Conservation (phyloP, 495 filamentous ascomycete genomes). For the Neurospora africana region DNA sequence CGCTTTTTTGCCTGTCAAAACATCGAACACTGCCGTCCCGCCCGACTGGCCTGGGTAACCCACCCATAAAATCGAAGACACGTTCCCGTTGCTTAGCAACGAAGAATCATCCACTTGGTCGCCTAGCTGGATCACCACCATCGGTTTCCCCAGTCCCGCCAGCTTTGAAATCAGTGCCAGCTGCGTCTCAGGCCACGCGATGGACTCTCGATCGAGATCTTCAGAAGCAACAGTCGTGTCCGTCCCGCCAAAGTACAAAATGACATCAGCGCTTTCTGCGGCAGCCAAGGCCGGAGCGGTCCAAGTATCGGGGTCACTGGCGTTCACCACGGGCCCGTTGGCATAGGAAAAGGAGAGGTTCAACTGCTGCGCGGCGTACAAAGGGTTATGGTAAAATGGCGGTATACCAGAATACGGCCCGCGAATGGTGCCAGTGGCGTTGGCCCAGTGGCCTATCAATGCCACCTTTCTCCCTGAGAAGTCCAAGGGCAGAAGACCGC, state of each 20-base stretch:
- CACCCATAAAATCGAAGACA: slow-evolving; percentile 40
- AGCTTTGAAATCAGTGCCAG: slow-evolving; percentile 24
- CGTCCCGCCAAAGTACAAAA: slow-evolving; percentile 30
- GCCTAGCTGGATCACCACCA: slow-evolving; percentile 34
- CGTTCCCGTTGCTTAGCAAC: slow-evolving; percentile 36
- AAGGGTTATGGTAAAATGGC: slow-evolving; percentile 20
- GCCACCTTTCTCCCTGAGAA: slow-evolving; percentile 17
- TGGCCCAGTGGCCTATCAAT: slow-evolving; percentile 27
- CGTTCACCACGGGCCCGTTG: slow-evolving; percentile 22
- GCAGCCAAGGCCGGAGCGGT: slow-evolving; percentile 32
- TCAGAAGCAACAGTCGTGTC: slow-evolving; percentile 27
- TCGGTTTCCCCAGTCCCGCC: slow-evolving; percentile 21
- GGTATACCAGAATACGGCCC: slow-evolving; percentile 30
- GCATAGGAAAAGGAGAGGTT: slow-evolving; percentile 14
- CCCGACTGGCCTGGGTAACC: slow-evolving; percentile 45
- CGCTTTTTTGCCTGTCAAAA: slow-evolving; percentile 39
- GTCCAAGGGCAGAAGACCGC: slow-evolving; percentile 20
- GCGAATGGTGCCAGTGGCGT: slow-evolving; percentile 20
- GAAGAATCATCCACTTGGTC: slow-evolving; percentile 43
- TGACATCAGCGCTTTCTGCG: slow-evolving; percentile 23
- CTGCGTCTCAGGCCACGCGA: slow-evolving; percentile 30
- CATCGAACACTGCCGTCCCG: slow-evolving; percentile 37
- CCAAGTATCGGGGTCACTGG: slow-evolving; percentile 39
- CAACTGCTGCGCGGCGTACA: slow-evolving; percentile 23
- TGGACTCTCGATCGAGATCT: slow-evolving; percentile 23